Conservation (phyloP, 1,139 yeast species). For the Candida glucosophila region DNA sequence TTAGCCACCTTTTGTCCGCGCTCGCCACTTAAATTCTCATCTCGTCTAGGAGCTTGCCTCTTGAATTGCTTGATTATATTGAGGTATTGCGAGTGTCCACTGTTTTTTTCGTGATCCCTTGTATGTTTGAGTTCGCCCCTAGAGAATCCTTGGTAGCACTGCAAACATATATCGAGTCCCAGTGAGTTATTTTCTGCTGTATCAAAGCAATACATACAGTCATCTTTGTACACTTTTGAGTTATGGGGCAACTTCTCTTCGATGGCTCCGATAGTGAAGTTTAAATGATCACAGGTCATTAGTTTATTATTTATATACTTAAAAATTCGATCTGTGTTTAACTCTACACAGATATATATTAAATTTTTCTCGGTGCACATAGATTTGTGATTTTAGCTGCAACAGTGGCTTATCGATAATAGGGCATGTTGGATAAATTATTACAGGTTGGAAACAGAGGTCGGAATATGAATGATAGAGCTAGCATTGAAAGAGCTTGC, state of each 20-base stretch:
- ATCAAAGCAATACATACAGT: constrained; percentile 74
- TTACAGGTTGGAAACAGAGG: too few species aligned
- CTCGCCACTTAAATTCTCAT: constrained; percentile 17
- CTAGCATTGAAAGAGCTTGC: too few species aligned
- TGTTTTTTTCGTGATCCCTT: constrained; percentile 36
- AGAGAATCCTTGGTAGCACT: constrained; percentile 60
- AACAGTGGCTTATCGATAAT: too few species aligned
- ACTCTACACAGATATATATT: too few species aligned
- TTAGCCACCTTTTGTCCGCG: constrained; percentile 54
- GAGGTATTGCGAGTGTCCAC: constrained; percentile 47
- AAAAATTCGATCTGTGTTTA: too few species aligned
- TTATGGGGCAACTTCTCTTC: constrained; percentile 11
- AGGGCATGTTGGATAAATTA: too few species aligned
- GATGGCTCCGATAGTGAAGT: constrained; percentile 15
- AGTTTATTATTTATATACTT: constrained; percentile 1
- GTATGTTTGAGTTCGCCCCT: constrained; percentile 46
- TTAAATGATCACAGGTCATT: constrained; percentile 5
- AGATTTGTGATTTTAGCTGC: too few species aligned
- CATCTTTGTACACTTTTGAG: constrained; percentile 61
- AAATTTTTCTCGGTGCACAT: too few species aligned
- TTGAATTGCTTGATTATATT: constrained; percentile 46
- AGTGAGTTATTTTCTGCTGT: constrained; percentile 49
- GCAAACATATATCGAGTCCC: constrained; percentile 70
- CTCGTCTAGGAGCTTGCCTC: constrained; percentile 13
- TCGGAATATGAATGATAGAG: too few species aligned